Evolutionary conservation across 2,329 filamentous ascomycete genomes (phyloP), one percentile per base, ranked within the genome.

Genomic region (Pyrenophora seminiperda): DNA sequence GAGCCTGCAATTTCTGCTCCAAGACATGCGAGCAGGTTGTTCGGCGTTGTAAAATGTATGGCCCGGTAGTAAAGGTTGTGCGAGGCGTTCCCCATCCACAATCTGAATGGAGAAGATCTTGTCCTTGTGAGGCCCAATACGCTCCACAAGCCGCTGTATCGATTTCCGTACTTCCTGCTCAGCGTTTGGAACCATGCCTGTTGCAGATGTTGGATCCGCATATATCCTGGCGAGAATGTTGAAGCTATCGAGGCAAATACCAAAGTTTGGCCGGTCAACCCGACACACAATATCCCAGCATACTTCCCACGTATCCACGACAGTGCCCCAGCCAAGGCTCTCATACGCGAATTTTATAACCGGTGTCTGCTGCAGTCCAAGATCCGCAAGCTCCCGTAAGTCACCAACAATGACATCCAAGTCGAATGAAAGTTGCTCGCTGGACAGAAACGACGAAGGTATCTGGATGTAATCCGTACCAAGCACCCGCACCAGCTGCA

Each of bases 81-180:
- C 62, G 3, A 91, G 76, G 3, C 80, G 77, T 67, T 90, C 87
- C 1, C 84, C 89, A 63, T 93, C 89, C 4, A 89, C 88, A 6
- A 92, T 79, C 66, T 93, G 90, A 1, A 93, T 77, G 62, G 89
- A 90, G 62, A 91, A 90, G 0, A 93, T 78, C 67, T 88, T 90
- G 33, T 74, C 69, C 2, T 82, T 76, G 53, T 90, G 82, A 2
- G 66, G 66, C 10, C 58, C 57, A 5, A 91, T 74, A 0, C 74
- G 75, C 1, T 75, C 58, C 0, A 84, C 70, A 5, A 91, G 73
- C 4, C 79, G 75, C 24, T 75, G 68, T 34, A 90, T 71, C 0
- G 85, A 86, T 1, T 75, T 73, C 6, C 71, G 67, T 1, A 88
- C 77, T 0, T 78, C 80, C 4, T 75, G 72, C 2, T 87, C 82